A percentile compares a stretch with the other conserved stretches of the same genome.
Conservation (phyloP, 2,329 filamentous ascomycete genomes). For the Chaetomium sp. region DNA sequence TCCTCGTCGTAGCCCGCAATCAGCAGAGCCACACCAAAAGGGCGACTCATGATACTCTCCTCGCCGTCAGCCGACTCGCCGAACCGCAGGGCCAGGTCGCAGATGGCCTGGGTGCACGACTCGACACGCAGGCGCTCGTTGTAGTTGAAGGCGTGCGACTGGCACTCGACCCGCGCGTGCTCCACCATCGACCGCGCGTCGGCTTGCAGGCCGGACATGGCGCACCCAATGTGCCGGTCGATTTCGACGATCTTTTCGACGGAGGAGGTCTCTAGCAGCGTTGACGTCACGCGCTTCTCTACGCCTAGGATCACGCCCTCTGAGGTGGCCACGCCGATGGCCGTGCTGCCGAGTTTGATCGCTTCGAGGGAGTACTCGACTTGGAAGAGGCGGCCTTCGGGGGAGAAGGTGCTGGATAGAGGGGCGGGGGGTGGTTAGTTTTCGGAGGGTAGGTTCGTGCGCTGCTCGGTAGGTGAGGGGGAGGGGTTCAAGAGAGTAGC, state of each 20-base stretch:
- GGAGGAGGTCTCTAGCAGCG: conserved; percentile 92
- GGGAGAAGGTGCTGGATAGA: conserved; percentile 82
- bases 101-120: conserved; percentile 98
- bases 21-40: conserved; percentile 91
- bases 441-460: neutral
- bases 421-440: conserved; percentile 4
- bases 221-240: conserved; percentile 96
- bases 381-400: conserved; percentile 98
- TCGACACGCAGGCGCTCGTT: conserved; percentile 91
- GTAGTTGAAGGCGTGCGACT: conserved; percentile 97
- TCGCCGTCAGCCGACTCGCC: conserved; percentile 96
- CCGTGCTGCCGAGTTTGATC: conserved; percentile 98
- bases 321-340: conserved; percentile 93
- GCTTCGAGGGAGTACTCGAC: conserved; percentile 99
- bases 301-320: conserved; percentile 95
- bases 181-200: conserved; percentile 97
- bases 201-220: conserved; percentile 96
- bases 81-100: conserved; percentile 90
- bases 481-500: neutral
- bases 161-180: conserved; percentile 94
- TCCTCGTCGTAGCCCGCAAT: conserved; percentile 98
- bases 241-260: conserved; percentile 99
- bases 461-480: neutral
- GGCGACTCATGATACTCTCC: conserved; percentile 97
- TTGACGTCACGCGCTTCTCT: conserved; percentile 97